Evolutionary conservation across 768 basidiomycete genomes (phyloP).

Genomic region (Amyloporia xantha): DNA sequence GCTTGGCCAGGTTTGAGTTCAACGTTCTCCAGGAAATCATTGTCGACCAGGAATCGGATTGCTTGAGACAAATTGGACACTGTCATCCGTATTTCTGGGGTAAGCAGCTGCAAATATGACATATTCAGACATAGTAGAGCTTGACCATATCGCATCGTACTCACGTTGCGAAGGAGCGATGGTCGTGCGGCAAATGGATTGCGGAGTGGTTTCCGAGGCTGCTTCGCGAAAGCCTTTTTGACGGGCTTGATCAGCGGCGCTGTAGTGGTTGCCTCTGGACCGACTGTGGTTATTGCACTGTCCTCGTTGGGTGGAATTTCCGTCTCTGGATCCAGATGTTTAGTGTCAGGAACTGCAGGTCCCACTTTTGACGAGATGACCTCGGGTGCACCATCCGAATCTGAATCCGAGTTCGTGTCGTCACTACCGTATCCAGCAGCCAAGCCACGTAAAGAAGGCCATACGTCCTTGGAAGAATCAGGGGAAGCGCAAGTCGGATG

Average conservation of each 20-base stretch:
- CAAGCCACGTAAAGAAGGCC: not conserved
- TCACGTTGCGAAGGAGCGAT: slow-evolving; percentile 74
- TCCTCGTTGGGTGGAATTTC: too few relatives aligned
- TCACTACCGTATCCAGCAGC: not conserved
- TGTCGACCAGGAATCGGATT: slow-evolving; percentile 83
- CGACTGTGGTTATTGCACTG: not conserved
- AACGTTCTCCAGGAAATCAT: slow-evolving; percentile 77
- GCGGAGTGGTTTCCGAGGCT: slow-evolving; percentile 44
- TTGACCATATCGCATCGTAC: too few relatives aligned
- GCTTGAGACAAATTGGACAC: slow-evolving; percentile 91
- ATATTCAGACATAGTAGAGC: too few relatives aligned
- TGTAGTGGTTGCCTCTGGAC: not conserved
- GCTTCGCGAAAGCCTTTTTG: slow-evolving; percentile 24
- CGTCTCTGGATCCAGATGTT: too few relatives aligned
- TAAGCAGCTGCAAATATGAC: slow-evolving; percentile 49
- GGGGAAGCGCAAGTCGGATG: not conserved
- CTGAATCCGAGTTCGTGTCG: slow-evolving; percentile 19
- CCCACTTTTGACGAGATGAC: slow-evolving; percentile 45
- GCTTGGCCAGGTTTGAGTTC: slow-evolving; percentile 80
- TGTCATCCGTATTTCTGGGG: slow-evolving; percentile 82
- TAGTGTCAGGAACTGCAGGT: slow-evolving; percentile 4
- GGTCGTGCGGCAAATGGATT: slow-evolving; percentile 67
- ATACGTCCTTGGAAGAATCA: not conserved
- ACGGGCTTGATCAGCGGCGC: slow-evolving; percentile 2
- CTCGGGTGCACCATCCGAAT: slow-evolving; percentile 45